phyloP scores from a whole-genome alignment of 2,329 filamentous ascomycete genomes.

The Nakataea oryzae region DNA sequence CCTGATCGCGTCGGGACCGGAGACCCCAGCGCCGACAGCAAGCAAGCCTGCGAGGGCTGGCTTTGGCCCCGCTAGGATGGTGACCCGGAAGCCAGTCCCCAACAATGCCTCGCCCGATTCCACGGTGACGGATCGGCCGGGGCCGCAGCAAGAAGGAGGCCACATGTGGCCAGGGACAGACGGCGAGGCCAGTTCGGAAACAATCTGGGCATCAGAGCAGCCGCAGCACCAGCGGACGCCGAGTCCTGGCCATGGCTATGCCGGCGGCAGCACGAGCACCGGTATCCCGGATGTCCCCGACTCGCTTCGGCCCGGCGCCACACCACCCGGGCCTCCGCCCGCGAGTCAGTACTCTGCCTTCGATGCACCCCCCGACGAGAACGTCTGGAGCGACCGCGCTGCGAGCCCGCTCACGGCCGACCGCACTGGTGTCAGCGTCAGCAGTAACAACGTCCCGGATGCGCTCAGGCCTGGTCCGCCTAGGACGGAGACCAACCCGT shows the following conservation, averaged over 20 bases:
- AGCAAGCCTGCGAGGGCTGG: neutral
- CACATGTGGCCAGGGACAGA: neutral
- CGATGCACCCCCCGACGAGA: slow-evolving; percentile 13
- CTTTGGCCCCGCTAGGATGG: neutral
- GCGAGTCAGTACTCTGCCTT: neutral
- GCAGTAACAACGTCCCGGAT: slow-evolving; percentile 16
- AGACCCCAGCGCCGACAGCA: neutral
- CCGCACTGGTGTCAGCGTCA: neutral
- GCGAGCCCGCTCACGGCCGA: neutral
- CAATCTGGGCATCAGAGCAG: neutral
- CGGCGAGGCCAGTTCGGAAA: neutral
- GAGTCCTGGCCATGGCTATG: neutral
- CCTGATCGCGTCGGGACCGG: neutral
- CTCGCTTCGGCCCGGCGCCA: slow-evolving; percentile 18
- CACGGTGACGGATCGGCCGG: neutral
- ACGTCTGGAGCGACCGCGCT: slow-evolving; percentile 18
- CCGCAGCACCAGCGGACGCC: neutral
- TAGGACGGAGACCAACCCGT: slow-evolving; percentile 38
- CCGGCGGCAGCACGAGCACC: neutral
- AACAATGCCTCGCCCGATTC: neutral
- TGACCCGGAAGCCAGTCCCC: neutral
- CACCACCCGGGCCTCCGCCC: neutral
- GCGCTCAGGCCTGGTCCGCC: slow-evolving; percentile 20
- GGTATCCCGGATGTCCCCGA: slow-evolving; percentile 13
- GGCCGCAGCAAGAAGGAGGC: neutral